Base-by-base conservation (phyloP, 352 stramenopile genomes). In the Phytophthora pseudosyringae region DNA sequence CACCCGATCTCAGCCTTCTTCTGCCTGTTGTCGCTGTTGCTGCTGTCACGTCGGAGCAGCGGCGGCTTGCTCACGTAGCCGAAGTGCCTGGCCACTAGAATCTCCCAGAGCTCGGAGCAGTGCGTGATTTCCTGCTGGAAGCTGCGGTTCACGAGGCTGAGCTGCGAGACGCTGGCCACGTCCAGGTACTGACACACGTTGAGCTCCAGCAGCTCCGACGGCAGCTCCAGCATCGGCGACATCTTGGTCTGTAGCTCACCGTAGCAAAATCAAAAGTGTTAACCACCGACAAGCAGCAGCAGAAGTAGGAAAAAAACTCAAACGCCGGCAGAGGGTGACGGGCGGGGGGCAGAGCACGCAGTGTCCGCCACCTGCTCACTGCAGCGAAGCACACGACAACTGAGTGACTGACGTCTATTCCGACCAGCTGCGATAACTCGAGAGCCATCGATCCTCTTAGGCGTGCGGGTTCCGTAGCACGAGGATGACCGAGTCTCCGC, bases 401-500 rank as follows among this genome's bases (percentile, higher is more conserved):
- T 21, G 15, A 31, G 56, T 46, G 39, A 35, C 26, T 67, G 57
- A 45, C 39, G 66, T 74, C 59, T 78, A 71, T 71, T 77, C 60
- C 49, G 32, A 68, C 36, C 38, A 46, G 28, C 48, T 77, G 59
- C 56, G 69, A 58, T 61, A 43, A 53, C 55, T 31, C 41, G 15
- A 21, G 21, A 21, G 21, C 21, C 21, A 21, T 21, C 21, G 21
- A 21, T n/a, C n/a, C 21, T 18, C 46, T 54, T 90, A 97, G 45
- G 81, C 84, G 73, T 98, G 92, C 36, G 97, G 97, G 88, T 99
- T 99, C 65, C 90, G 95, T 54, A 99, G 85, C 61, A 99, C 96
- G 51, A 99, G 86, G 79, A 99, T 99, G 33, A 99, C 98, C 52
- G 96, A 99, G 88, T 99, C 98, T 51, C 98, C 98, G 53, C 98